phyloP scores from a whole-genome alignment of 306 rosid genomes.

The Glycine latifolia region DNA sequence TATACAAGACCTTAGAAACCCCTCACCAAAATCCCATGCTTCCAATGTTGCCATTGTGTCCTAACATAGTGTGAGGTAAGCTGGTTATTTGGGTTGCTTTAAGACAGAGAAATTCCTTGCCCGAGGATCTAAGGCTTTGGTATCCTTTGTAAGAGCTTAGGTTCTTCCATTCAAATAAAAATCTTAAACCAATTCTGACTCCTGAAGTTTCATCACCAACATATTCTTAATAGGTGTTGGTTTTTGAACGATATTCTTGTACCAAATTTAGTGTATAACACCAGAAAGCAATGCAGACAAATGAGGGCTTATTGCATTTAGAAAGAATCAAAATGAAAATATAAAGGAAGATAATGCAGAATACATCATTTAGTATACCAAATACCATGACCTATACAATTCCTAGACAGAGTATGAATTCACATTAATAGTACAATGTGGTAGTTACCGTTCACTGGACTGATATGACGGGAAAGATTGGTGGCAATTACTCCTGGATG shows the following conservation, averaged over 20 bases:
- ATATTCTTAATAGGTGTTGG: slow-evolving; percentile 4
- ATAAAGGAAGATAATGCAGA: neutral
- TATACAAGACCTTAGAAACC: no score
- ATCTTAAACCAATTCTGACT: slow-evolving; percentile 1
- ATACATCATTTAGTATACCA: slow-evolving; percentile 13
- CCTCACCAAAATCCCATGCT: no score
- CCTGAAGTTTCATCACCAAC: slow-evolving; percentile 5
- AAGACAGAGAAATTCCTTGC: neutral
- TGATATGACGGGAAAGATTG: slow-evolving; percentile 68
- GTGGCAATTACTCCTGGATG: slow-evolving; percentile 85
- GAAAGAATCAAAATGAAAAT: slow-evolving; percentile 1
- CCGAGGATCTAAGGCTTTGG: neutral
- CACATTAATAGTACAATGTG: neutral
- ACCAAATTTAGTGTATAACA: neutral
- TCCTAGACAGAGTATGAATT: slow-evolving; percentile 5
- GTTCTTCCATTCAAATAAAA: neutral
- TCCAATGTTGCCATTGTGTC: neutral
- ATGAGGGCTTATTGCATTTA: slow-evolving; percentile 16
- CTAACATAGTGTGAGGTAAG: neutral
- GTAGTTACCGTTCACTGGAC: slow-evolving; percentile 52
- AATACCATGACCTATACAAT: slow-evolving; percentile 19
- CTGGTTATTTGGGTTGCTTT: neutral
- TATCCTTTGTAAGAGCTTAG: neutral
- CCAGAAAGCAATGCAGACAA: slow-evolving; percentile 1
- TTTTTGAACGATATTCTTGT: slow-evolving; percentile 15